Conservation (phyloP, 495 filamentous ascomycete genomes). For the Penicillium daleae region DNA sequence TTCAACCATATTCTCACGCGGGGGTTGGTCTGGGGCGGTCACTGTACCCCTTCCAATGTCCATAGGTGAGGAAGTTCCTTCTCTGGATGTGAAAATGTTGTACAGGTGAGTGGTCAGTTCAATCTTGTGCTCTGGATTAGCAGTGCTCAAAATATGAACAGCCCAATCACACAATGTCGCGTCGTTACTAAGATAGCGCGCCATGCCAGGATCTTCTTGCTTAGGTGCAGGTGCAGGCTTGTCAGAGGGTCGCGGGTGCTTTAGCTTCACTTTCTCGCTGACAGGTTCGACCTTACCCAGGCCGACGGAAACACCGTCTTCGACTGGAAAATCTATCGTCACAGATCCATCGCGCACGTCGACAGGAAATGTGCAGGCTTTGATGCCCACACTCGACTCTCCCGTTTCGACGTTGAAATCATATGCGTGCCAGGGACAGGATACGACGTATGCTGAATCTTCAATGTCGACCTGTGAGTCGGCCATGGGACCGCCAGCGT, state of each 20-base stretch:
- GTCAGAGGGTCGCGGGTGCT: slow-evolving; percentile 35
- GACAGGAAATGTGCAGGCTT: slow-evolving; percentile 55
- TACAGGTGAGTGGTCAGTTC: slow-evolving; percentile 55
- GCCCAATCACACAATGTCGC: slow-evolving; percentile 57
- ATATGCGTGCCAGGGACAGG: slow-evolving; percentile 60
- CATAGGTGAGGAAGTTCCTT: slow-evolving; percentile 48
- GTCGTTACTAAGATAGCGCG: slow-evolving; percentile 46
- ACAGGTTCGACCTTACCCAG: slow-evolving; percentile 48
- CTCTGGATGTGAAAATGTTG: slow-evolving; percentile 45
- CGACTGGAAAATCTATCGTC: slow-evolving; percentile 35
- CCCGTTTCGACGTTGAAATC: slow-evolving; percentile 61
- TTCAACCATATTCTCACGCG: slow-evolving; percentile 46
- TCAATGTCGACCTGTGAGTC: slow-evolving; percentile 57
- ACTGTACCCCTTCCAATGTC: slow-evolving; percentile 46
- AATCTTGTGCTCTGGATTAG: slow-evolving; percentile 57
- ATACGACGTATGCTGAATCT: slow-evolving; percentile 57
- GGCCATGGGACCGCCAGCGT: slow-evolving; percentile 56
- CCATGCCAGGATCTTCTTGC: slow-evolving; percentile 24
- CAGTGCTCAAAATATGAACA: slow-evolving; percentile 53
- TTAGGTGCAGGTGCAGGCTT: slow-evolving; percentile 18
- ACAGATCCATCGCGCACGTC: slow-evolving; percentile 43
- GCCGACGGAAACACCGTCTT: slow-evolving; percentile 24
- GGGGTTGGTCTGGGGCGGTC: slow-evolving; percentile 47
- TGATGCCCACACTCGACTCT: slow-evolving; percentile 57
- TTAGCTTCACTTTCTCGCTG: slow-evolving; percentile 55